Base-by-base conservation (phyloP, 2,329 filamentous ascomycete species). In the Curvularia eragrostidis region DNA sequence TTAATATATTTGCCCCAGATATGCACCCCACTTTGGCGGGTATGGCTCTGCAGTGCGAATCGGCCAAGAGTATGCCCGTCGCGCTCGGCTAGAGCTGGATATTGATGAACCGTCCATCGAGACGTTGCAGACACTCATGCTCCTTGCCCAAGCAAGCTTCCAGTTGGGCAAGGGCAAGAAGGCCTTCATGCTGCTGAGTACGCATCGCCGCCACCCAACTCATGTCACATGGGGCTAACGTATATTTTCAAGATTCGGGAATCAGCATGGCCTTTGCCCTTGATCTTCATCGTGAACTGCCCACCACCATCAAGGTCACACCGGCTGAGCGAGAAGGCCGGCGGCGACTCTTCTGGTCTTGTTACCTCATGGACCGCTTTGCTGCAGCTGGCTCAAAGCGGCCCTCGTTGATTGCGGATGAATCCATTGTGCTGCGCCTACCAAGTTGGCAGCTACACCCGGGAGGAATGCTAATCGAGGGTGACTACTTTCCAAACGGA, bases 351-450 rank as follows among this genome's bases (percentile, higher is more conserved):
- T 96, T 96, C 75, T 96, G 92, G 92, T 89, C 90, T 2, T 94
- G 91, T 72, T 96, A 95, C 68, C 80, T 96, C 24, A 88, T 96
- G 75, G 92, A 96, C 71, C 85, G 90, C n/a, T 95, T 94, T 67
- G 84, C 89, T 65, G 86, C 90, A 1, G 92, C 90, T 64, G 92
- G 92, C 15, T 94, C 91, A 3, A 92, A 90, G 68, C 84, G 92
- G 9, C 91, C 91, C 0, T 91, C 90, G n/a, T 79, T 96, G 7
- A 88, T 95, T 23, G 84, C 86, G 24, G 92, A 96, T 75, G 87
- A 91, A 70, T 88, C 87, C 1, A 89, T 96, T 58, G 79, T 90
- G 15, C 80, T 96, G 46, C 86, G 90, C 34, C 79, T 96, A 3
- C 92, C 92, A 0, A 89, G 89, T 30, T 93, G 89, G 89, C 84